A percentile compares a stretch with the other conserved stretches of the same genome.
These are phyloP conservation scores for Aschersonia sp. DNA, from an alignment of 2,329 filamentous ascomycete species.

Conservation along the genomic window DNA sequence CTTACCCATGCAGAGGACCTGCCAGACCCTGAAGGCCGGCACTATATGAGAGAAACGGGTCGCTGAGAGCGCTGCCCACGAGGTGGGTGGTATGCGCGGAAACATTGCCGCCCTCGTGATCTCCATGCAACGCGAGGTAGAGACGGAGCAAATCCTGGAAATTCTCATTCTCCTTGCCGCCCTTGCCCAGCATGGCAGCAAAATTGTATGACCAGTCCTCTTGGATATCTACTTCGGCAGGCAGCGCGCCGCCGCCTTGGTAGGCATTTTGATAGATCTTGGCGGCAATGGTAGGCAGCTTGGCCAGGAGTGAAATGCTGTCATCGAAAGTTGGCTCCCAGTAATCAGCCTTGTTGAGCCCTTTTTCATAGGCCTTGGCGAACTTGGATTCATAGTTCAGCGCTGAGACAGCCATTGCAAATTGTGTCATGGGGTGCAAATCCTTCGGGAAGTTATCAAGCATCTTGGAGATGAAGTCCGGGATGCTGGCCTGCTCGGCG, in stretches of 20 bases:
- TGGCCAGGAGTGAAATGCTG: constrained; percentile 81
- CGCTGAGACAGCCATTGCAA: constrained; percentile 88
- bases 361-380: constrained; percentile 81
- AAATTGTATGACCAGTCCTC: constrained; percentile 99
- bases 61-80: constrained; percentile 84
- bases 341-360: constrained; percentile 90
- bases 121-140: constrained; percentile 91
- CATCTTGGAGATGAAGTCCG: constrained; percentile 72
- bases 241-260: constrained; percentile 57
- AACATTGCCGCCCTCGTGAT: constrained; percentile 97
- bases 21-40: constrained; percentile 91
- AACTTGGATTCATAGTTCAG: constrained; percentile 91
- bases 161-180: constrained; percentile 72
- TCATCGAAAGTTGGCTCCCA: constrained; percentile 98
- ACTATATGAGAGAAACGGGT: constrained; percentile 91
- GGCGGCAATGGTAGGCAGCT: constrained; percentile 90
- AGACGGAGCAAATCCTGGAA: constrained; percentile 92
- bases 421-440: constrained; percentile 97
- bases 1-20: constrained; percentile 53
- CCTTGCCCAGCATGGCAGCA: constrained; percentile 86
- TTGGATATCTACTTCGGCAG: constrained; percentile 60
- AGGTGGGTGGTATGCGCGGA: constrained; percentile 91
- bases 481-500: constrained; percentile 72
- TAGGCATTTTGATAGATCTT: constrained; percentile 95
- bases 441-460: constrained; percentile 79